These are phyloP conservation scores for Parietaria judaica DNA, from an alignment of 306 rosid species.

Conservation along the genomic window DNA sequence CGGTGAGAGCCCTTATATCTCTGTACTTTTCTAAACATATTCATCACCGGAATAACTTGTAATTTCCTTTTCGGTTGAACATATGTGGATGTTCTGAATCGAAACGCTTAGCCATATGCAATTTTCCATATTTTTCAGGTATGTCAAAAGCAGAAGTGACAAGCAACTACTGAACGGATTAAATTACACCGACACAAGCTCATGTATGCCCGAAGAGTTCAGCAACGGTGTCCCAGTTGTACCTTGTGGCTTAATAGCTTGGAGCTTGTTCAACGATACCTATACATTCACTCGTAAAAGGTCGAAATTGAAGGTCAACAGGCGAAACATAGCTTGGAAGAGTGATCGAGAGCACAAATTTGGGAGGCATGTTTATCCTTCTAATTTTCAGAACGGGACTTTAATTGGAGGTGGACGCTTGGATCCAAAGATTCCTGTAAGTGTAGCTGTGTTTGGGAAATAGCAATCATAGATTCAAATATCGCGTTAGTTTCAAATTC, in stretches of 20 bases:
- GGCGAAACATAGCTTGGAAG: constrained; percentile 90
- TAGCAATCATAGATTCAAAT: not conserved
- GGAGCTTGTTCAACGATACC: constrained; percentile 94
- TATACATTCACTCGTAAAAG: constrained; percentile 54
- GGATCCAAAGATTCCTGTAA: constrained; percentile 65
- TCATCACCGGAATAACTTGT: not conserved
- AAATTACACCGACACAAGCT: constrained; percentile 46
- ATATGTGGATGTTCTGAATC: not conserved
- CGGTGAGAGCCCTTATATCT: constrained; percentile 43
- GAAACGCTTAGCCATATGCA: too few species aligned
- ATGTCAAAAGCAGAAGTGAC: constrained; percentile 86
- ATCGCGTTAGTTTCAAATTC: too few species aligned
- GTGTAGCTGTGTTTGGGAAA: constrained; percentile 28
- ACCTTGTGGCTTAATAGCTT: constrained; percentile 91
- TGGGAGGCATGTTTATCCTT: constrained; percentile 83
- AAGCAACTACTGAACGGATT: constrained; percentile 74
- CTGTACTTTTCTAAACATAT: not conserved
- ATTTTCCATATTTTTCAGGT: constrained; percentile 39
- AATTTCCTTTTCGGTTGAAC: not conserved
- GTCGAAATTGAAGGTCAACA: constrained; percentile 59
- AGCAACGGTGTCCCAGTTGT: constrained; percentile 56
- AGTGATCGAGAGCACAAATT: constrained; percentile 86
- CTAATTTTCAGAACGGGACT: constrained; percentile 89
- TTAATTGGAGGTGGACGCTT: constrained; percentile 78
- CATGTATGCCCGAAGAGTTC: constrained; percentile 65